Evolutionary conservation across 441 rosid genomes (phyloP), one percentile per base, ranked within the genome.

Genomic region (Euphorbia celastroides): DNA sequence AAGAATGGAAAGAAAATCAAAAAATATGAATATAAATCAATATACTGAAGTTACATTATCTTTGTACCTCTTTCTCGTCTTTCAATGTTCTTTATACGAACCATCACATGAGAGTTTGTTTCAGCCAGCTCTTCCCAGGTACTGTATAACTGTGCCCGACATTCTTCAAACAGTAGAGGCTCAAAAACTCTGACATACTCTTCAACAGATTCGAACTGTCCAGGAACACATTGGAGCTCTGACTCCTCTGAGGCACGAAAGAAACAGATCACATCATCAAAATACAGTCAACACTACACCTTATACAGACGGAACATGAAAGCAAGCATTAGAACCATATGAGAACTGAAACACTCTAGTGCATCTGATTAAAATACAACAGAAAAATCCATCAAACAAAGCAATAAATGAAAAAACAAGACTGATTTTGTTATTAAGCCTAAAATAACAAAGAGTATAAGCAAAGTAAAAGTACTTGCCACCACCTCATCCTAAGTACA

Each of bases 111-210:
- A 13, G 84, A 68, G 67, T 89, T 72, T 59, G 94, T 80, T 80
- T 94, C 99, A 27, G 83, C 65, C 70, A 80, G 66, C 80, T 94
- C 97, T 81, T 94, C 99, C 99, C 96, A 94, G 7, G 96, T 76
- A 80, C 96, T 84, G 75, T 92, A 84, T 70, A 94, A 90, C 68
- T 94, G 98, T 38, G 99, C 99, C 56, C 99, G 96, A 65, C 99
- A 94, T 73, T 94, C 99, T 81, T 94, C 99, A 74, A 94, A 94
- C 75, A 94, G 97, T 77, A 94, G 70, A 68, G 99, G 99, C 77
- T 94, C 99, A 83, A 94, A 94, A 41, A 94, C 98, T 80, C 85
- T 83, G 16, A 88, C 88, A 76, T 94, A 94, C 36, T 92, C 98
- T 67, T 92, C 99, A 58, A 80, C 80, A 61, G 94, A 94, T 72